Percentiles rank a stretch among this genome's conserved stretches.
phyloP scores from a whole-genome alignment of 441 rosid genomes.

The Gossypium armourianum region DNA sequence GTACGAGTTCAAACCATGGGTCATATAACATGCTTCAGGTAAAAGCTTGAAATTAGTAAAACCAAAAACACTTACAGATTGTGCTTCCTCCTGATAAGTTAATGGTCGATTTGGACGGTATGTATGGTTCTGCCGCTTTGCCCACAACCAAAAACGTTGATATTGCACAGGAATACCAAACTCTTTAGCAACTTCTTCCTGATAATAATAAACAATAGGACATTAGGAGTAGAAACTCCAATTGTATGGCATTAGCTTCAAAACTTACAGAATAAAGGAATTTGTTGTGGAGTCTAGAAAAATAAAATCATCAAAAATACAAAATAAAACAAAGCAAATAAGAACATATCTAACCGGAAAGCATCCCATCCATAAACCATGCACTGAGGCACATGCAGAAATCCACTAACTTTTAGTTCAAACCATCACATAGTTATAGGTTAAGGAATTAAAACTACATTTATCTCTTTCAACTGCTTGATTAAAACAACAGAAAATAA shows the following conservation, averaged over 20 bases:
- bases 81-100: slow-evolving; percentile 32
- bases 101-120: slow-evolving; percentile 45
- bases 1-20: neutral
- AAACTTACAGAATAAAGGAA: neutral
- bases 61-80: slow-evolving; percentile 27
- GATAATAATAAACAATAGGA: slow-evolving; percentile 6
- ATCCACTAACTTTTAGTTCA: neutral
- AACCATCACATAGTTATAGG: neutral
- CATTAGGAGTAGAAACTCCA: slow-evolving; percentile 1
- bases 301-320: neutral
- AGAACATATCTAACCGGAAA: slow-evolving; percentile 1
- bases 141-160: slow-evolving; percentile 54
- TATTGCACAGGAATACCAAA: slow-evolving; percentile 38
- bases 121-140: slow-evolving; percentile 43
- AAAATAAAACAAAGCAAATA: neutral
- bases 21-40: neutral
- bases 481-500: neutral
- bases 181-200: slow-evolving; percentile 48
- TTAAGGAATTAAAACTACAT: neutral
- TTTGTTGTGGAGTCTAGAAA: neutral
- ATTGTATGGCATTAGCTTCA: neutral
- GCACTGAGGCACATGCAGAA: neutral
- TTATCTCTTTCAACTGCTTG: neutral
- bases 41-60: neutral
- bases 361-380: neutral